phyloP scores from a whole-genome alignment of 495 filamentous ascomycete genomes.

The Neurospora intermedia region DNA sequence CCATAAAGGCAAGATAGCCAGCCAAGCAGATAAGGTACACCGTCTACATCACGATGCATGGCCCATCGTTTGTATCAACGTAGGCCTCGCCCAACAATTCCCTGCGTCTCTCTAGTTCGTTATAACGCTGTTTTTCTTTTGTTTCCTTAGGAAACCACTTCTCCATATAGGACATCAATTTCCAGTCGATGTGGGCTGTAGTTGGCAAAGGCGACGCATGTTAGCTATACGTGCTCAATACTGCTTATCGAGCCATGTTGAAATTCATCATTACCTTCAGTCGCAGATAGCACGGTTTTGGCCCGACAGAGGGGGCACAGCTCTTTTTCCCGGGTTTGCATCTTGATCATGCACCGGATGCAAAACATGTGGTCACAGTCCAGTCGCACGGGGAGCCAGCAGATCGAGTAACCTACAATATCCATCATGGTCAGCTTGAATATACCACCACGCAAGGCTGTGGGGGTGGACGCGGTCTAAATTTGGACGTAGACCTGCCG shows the following conservation, averaged over 20 bases:
- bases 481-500: background rate
- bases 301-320: slow-evolving; percentile 59
- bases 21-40: background rate
- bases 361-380: slow-evolving; percentile 60
- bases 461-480: background rate
- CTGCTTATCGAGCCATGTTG: background rate
- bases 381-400: slow-evolving; percentile 56
- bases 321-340: slow-evolving; percentile 49
- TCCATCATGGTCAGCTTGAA: background rate
- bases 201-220: background rate
- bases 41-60: slow-evolving; percentile 30
- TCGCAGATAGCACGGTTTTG: slow-evolving; percentile 48
- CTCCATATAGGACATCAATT: slow-evolving; percentile 29
- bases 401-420: slow-evolving; percentile 37
- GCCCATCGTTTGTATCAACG: slow-evolving; percentile 29
- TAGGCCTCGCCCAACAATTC: slow-evolving; percentile 43
- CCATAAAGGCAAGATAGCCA: background rate
- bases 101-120: slow-evolving; percentile 41
- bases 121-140: slow-evolving; percentile 50
- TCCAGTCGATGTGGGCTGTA: slow-evolving; percentile 48
- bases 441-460: background rate
- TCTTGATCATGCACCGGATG: slow-evolving; percentile 58
- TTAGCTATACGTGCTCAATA: background rate
- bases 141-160: slow-evolving; percentile 59
- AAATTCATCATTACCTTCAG: slow-evolving; percentile 31